Base-by-base conservation (phyloP, 2,329 filamentous ascomycete genomes). In the Aspergillus sp. region DNA sequence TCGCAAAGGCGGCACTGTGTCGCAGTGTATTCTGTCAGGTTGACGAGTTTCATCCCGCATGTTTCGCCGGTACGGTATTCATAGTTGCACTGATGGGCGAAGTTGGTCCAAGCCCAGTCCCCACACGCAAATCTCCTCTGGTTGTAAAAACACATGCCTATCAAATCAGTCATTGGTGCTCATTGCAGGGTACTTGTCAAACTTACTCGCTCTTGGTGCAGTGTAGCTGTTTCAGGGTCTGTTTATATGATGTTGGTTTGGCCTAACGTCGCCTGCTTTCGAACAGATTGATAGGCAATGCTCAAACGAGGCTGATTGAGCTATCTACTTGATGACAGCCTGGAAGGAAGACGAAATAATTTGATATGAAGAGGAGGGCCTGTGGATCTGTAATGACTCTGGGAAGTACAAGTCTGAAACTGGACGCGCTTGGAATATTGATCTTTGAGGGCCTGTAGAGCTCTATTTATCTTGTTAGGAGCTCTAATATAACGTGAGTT, bases 31-130 rank as follows among this genome's bases (percentile, higher is more conserved):
- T 80, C 75, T 28, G 87, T 90, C 57, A 81, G 74, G 73, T 86
- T 89, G 63, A 95, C 83, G 54, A 95, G 80, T 72, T 88, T 94
- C 73, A 95, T 84, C 52, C 91, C 91, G 71, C 91, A 97, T 34
- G 91, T 96, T 76, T 97, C 91, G 61, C 91, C 91, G 56, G 87
- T 95, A 55, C 91, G 86, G 73, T 94, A 94, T 68, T 96, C 91
- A 70, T 88, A 89, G 69, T 86, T 84, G 78, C 91, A 97, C 66
- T 94, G 90, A 69, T 90, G 81, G 56, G 86, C 83, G 75, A 96
- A 96, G 72, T 85, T 85, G 56, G 88, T 86, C 90, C 90, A 97
- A 70, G 89, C 88, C 84, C 86, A 95, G 77, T 88, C 91, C 62
- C 86, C 86, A 73, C 91, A 97, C 48, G 70, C 70, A 79, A 86